Evolutionary conservation across 2,329 filamentous ascomycete species (phyloP), one percentile per base, ranked within the genome.

Genomic region (Neonectria neomacrospora): DNA sequence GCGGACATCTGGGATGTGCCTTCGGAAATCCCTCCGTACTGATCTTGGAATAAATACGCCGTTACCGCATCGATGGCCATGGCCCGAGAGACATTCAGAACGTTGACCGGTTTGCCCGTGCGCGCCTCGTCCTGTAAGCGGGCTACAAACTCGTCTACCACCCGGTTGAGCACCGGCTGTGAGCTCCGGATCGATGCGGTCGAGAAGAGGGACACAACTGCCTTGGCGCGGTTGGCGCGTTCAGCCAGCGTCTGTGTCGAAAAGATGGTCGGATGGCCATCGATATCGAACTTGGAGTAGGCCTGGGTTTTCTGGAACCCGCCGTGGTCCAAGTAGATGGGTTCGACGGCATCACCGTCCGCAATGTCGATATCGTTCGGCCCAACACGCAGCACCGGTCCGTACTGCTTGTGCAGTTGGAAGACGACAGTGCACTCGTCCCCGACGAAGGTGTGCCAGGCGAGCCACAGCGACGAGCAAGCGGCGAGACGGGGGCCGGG

Each of bases 231-330:
- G 4, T 73, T 65, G 3, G 77, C 79, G 11, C 85, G 71, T 45
- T 82, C 75, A 3, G 76, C 76, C 3, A 72, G 74, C 58, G 81
- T 78, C 18, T 78, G 75, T 0, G 78, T 80, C 3, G 81, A 83
- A 74, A 88, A 88, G 37, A 88, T 83, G 1, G 84, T 85, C 28
- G 79, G 73, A 67, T 84, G 82, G 1, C 83, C 83, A 66, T 87
- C 85, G 18, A 87, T 84, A 61, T 87, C 83, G 67, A 88, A 88
- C 65, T 88, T 88, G 1, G 74, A 73, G 70, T 88, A 88, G 61
- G 79, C 82, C 0, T 72, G 67, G 1, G 83, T 79, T 70, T 88
- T 88, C 0, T 75, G 72, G 56, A 88, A 87, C 1, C 86, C 85
- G 3, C 85, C 85, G 39, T 77, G 81, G 3, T 79, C 75, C 12